Conservation (phyloP, 352 stramenopile species). For the Pythium phragmitis region DNA sequence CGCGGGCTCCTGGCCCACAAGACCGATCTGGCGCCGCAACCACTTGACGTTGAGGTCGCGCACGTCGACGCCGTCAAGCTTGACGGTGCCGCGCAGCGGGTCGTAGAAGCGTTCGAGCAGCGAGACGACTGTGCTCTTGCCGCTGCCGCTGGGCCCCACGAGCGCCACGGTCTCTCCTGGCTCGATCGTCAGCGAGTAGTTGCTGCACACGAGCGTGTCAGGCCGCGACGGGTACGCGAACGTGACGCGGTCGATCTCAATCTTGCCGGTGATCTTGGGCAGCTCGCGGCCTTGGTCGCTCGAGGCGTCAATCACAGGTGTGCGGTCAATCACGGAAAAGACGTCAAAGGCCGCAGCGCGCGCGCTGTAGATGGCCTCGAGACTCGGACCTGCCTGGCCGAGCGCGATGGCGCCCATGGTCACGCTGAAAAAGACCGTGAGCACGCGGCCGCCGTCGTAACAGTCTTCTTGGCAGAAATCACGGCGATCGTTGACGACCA, state of each 20-base stretch:
- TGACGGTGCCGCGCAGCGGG: slow-evolving; percentile 32
- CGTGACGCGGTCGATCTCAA: slow-evolving; percentile 67
- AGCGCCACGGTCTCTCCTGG: slow-evolving; percentile 43
- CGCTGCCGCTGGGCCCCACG: slow-evolving; percentile 38
- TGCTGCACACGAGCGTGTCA: slow-evolving; percentile 23
- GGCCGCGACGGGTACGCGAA: slow-evolving; percentile 41
- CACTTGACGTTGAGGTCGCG: slow-evolving; percentile 66
- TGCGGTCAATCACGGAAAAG: slow-evolving; percentile 38
- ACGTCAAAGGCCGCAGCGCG: slow-evolving; percentile 32
- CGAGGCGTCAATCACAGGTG: slow-evolving; percentile 33
- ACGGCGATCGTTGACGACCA: slow-evolving; percentile 27
- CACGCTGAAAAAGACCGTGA: slow-evolving; percentile 39
- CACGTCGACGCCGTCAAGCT: slow-evolving; percentile 38
- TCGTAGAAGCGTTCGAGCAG: slow-evolving; percentile 92
- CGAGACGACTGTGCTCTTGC: slow-evolving; percentile 89
- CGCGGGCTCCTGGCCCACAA: slow-evolving; percentile 87
- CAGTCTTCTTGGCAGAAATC: slow-evolving; percentile 13
- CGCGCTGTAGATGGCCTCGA: slow-evolving; percentile 33
- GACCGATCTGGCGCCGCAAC: slow-evolving; percentile 72
- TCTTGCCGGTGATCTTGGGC: slow-evolving; percentile 35
- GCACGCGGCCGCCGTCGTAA: slow-evolving; percentile 34
- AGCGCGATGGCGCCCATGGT: slow-evolving; percentile 41
- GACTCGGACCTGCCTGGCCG: slow-evolving; percentile 33
- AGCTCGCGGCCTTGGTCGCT: slow-evolving; percentile 28
- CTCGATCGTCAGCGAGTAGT: slow-evolving; percentile 32